Base-by-base conservation (phyloP, 805 yeast genomes). In the Cyberlindnera xishuangbannaensis region DNA sequence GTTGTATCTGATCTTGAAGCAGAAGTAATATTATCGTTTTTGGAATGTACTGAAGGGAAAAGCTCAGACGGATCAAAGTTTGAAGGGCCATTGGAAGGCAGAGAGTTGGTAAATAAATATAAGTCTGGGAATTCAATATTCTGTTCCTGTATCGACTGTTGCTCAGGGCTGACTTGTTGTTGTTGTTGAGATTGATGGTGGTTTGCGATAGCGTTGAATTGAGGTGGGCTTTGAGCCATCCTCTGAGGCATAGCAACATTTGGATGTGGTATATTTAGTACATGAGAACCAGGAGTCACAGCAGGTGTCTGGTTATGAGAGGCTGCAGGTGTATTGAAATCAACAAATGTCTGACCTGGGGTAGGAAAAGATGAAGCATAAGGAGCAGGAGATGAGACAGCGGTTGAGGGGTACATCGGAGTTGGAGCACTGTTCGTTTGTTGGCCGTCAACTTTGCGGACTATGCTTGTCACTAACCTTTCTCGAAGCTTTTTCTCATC, bases 401-500 rank as follows among this genome's bases (percentile, higher is more conserved):
- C 21, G 14, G 33, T 21, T 19, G 47, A 30, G 12, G 19, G 30
- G 26, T 8, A 30, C 26, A 31, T 24, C 18, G 47, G 45, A 4
- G 50, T 48, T 16, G 40, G 39, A 9, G 40, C 35, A 16, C 33
- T 25, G 10, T 27, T 29, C 5, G 45, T 18, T 28, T 44, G 9
- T n/a, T n/a, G n/a, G n/a, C n/a, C n/a, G 20, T 20, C 25, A 13
- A 36, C 37, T 29, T 42, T 44, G 30, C 41, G 47, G 6, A 24
- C 25, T 23, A 51, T 36, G 12, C 44, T 29, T 5, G 29, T 13
- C 3, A 50, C 44, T 9, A 52, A 25, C 16, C 42, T 37, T 25
- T 39, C 51, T 28, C 56, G 41, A 13, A 53, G 54, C 15, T 44
- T 40, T 20, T 55, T 41, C 31, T 64, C 64, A 18, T 60, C 61